A percentile compares a stretch with the other conserved stretches of the same genome.
Evolutionary conservation across 1,284 basidiomycete species (phyloP).

Genomic region (Chalciporus piperatoides): DNA sequence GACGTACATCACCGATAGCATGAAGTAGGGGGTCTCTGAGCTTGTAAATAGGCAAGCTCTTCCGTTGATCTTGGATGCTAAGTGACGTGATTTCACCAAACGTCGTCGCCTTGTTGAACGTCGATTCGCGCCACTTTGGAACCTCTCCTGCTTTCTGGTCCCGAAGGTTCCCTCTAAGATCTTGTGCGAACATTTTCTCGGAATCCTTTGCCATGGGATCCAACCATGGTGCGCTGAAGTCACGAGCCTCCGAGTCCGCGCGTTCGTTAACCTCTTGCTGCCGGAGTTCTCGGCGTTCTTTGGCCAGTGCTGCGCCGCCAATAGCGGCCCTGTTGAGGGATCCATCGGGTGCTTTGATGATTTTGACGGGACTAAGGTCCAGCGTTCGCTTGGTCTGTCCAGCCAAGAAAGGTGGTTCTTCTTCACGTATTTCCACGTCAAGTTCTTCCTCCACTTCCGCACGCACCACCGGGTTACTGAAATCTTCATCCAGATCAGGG

Average conservation of each 20-base stretch:
- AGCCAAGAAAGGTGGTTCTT: constrained; percentile 94
- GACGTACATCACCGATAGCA: constrained; percentile 81
- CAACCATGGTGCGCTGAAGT: constrained; percentile 94
- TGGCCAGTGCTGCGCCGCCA: constrained; percentile 89
- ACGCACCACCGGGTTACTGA: constrained; percentile 70
- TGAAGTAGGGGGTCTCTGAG: constrained; percentile 89
- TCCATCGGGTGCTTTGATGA: constrained; percentile 92
- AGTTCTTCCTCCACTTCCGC: constrained; percentile 93
- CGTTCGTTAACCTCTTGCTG: constrained; percentile 94
- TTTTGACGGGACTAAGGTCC: constrained; percentile 95
- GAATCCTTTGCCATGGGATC: constrained; percentile 93
- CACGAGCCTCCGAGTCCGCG: constrained; percentile 90
- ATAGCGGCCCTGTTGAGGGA: constrained; percentile 95
- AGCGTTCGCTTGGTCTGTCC: constrained; percentile 95
- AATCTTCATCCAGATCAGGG: constrained; percentile 93
- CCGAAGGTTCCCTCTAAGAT: constrained; percentile 79
- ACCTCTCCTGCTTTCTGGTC: constrained; percentile 81
- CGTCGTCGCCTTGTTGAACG: constrained; percentile 96
- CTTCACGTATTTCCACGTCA: constrained; percentile 96
- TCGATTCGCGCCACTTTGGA: constrained; percentile 89
- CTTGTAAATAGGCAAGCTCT: constrained; percentile 92
- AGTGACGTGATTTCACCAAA: constrained; percentile 90
- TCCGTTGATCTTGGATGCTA: constrained; percentile 92
- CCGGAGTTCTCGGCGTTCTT: constrained; percentile 91
- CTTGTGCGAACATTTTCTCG: constrained; percentile 92